A percentile compares a stretch with the other conserved stretches of the same genome.
These are phyloP conservation scores for Podospora appendiculata DNA, from an alignment of 495 filamentous ascomycete species.

Conservation along the genomic window DNA sequence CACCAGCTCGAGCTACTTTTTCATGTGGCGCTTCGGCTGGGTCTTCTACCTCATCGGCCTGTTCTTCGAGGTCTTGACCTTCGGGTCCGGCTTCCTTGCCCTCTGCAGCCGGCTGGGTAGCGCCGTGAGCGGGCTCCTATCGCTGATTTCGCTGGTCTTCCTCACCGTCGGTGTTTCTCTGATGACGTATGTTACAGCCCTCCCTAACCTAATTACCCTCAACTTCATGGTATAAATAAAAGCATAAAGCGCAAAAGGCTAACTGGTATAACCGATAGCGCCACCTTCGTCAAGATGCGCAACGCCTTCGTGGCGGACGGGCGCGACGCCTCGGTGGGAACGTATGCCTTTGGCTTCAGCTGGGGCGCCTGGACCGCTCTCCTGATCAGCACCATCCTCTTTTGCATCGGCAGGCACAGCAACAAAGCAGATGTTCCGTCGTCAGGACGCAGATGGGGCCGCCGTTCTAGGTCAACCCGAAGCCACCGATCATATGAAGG, in stretches of 20 bases:
- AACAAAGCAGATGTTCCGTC: conserved; percentile 4
- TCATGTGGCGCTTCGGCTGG: conserved; percentile 58
- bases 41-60: conserved; percentile 68
- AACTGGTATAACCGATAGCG: conserved; percentile 18
- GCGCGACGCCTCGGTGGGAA: conserved; percentile 54
- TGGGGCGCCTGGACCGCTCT: conserved; percentile 70
- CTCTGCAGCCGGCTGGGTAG: conserved; percentile 42
- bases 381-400: conserved; percentile 61
- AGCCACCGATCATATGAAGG: conserved; percentile 42
- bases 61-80: conserved; percentile 49
- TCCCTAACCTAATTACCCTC: conserved; percentile 1
- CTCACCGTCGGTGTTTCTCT: conserved; percentile 38
- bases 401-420: conserved; percentile 47
- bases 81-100: conserved; percentile 46
- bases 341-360: conserved; percentile 75
- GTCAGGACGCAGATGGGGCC: conserved; percentile 10
- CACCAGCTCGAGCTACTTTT: conserved; percentile 42
- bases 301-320: conserved; percentile 54
- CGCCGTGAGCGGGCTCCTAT: conserved; percentile 30
- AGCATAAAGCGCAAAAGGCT: not conserved
- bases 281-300: conserved; percentile 70
- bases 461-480: conserved; percentile 27
- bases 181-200: conserved; percentile 42
- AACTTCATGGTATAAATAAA: not conserved
- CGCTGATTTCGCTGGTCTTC: conserved; percentile 35